A percentile compares a stretch with the other conserved stretches of the same genome.
Evolutionary conservation across 2,329 filamentous ascomycete species (phyloP).

Genomic region (Nothomitra cinnamomea): DNA sequence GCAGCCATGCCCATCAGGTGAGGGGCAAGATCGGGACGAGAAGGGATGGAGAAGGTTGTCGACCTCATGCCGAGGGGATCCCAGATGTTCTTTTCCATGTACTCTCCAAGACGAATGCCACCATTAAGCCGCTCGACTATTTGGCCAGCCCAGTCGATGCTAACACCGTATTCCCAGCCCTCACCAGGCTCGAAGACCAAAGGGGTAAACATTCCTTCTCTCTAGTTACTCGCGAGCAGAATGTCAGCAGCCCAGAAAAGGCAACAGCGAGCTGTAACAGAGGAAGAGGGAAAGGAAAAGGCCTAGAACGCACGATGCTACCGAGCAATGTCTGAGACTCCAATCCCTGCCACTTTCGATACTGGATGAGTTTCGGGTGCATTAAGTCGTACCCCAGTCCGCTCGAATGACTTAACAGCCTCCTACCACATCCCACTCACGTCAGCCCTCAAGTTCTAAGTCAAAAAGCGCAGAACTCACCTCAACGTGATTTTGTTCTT

Average conservation of each 20-base stretch:
- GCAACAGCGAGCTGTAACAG: too few relatives aligned
- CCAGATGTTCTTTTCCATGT: conserved; percentile 24
- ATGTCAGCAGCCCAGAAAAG: too few relatives aligned
- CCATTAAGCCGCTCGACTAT: conserved; percentile 25
- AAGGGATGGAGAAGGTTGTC: not conserved
- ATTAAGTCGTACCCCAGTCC: conserved; percentile 29
- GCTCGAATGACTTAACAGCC: conserved; percentile 32
- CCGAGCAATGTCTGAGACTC: too few relatives aligned
- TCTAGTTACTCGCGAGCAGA: too few relatives aligned
- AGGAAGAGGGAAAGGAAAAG: too few relatives aligned
- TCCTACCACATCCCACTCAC: conserved; percentile 11
- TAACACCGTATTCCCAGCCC: conserved; percentile 32
- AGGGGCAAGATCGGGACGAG: not conserved
- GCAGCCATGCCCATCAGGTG: not conserved
- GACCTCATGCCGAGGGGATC: conserved; percentile 16
- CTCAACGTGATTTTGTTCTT: conserved; percentile 15
- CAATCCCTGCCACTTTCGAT: conserved; percentile 18
- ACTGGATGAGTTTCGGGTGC: conserved; percentile 25
- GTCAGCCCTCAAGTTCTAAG: not conserved
- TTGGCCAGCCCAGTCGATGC: conserved; percentile 31
- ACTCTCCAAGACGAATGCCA: conserved; percentile 21
- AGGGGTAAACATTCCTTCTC: conserved; percentile 20
- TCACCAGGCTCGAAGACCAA: conserved; percentile 26
- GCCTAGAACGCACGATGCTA: too few relatives aligned
- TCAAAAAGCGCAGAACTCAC: conserved; percentile 7